These are phyloP conservation scores for Nicotiana benthamiana DNA, from an alignment of 257 asterid genomes.

Conservation along the genomic window DNA sequence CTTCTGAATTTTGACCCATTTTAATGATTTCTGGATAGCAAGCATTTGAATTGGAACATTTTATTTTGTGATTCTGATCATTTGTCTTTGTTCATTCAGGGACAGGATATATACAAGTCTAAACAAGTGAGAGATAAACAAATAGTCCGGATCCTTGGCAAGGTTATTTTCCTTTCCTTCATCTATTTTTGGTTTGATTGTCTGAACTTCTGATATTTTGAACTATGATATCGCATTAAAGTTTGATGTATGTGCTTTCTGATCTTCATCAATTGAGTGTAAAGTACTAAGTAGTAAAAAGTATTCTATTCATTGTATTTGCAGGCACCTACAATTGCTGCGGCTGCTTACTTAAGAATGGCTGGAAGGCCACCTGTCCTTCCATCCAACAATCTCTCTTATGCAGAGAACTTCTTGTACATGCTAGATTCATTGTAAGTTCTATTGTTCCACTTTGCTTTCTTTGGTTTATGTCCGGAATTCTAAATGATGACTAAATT, in stretches of 20 bases:
- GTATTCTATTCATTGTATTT: constrained; percentile 13
- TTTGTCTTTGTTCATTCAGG: constrained; percentile 32
- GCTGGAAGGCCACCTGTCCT: constrained; percentile 99
- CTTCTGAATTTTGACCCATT: not conserved
- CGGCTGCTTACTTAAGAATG: constrained; percentile 97
- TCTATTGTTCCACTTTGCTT: constrained; percentile 11
- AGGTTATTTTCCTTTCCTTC: constrained; percentile 35
- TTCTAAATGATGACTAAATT: not conserved
- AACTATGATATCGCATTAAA: not conserved
- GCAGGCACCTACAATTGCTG: constrained; percentile 98
- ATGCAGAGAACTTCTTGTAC: constrained; percentile 93
- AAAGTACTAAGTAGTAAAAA: not conserved
- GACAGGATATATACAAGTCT: constrained; percentile 77
- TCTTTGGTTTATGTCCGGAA: not conserved
- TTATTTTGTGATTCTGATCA: constrained; percentile 4
- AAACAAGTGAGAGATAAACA: constrained; percentile 94
- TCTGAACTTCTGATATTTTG: not conserved
- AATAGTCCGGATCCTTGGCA: constrained; percentile 89
- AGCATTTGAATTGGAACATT: not conserved
- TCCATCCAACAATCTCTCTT: constrained; percentile 89
- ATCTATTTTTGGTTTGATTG: not conserved
- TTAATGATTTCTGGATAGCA: not conserved
- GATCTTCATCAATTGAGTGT: not conserved
- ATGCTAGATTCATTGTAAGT: constrained; percentile 98
- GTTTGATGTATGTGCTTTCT: not conserved